phyloP scores from a whole-genome alignment of 2,329 filamentous ascomycete genomes.

The Coniochaeta pulveracea region DNA sequence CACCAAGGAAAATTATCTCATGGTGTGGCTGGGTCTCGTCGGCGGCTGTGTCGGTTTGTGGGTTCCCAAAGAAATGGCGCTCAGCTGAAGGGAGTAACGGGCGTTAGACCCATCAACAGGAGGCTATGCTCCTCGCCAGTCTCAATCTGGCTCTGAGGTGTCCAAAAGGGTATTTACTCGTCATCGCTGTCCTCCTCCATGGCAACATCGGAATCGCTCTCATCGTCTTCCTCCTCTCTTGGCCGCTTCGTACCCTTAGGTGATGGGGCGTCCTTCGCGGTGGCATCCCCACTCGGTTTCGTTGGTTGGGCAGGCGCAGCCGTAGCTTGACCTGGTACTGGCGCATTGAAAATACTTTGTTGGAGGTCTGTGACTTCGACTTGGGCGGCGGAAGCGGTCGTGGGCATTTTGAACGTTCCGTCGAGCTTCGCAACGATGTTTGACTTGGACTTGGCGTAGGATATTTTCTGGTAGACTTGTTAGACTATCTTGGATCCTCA shows the following conservation, averaged over 20 bases:
- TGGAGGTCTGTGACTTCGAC: conserved; percentile 63
- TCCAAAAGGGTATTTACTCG: no score
- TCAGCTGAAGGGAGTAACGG: conserved; percentile 16
- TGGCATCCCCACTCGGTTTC: conserved; percentile 4
- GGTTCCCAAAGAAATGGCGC: conserved; percentile 59
- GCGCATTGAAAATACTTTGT: conserved; percentile 69
- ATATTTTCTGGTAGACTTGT: conserved; percentile 56
- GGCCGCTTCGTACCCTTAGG: conserved; percentile 59
- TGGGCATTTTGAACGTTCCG: conserved; percentile 70
- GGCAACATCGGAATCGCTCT: conserved; percentile 48
- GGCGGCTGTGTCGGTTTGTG: conserved; percentile 70
- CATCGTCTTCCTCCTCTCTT: conserved; percentile 56
- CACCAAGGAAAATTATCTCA: conserved; percentile 59
- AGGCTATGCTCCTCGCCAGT: conserved; percentile 5
- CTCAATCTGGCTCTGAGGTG: conserved; percentile 4
- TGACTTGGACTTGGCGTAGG: conserved; percentile 84
- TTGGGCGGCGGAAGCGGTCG: conserved; percentile 35
- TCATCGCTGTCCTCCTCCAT: conserved; percentile 65
- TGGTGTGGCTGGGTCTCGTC: conserved; percentile 81
- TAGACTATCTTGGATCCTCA: conserved; percentile 4
- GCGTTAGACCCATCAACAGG: conserved; percentile 8
- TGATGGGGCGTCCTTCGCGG: conserved; percentile 38
- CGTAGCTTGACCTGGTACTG: conserved; percentile 30
- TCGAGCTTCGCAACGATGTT: conserved; percentile 84
- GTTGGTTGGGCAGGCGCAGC: conserved; percentile 12